phyloP scores from a whole-genome alignment of 1,139 yeast genomes.

The Starmera stellimalicola region DNA sequence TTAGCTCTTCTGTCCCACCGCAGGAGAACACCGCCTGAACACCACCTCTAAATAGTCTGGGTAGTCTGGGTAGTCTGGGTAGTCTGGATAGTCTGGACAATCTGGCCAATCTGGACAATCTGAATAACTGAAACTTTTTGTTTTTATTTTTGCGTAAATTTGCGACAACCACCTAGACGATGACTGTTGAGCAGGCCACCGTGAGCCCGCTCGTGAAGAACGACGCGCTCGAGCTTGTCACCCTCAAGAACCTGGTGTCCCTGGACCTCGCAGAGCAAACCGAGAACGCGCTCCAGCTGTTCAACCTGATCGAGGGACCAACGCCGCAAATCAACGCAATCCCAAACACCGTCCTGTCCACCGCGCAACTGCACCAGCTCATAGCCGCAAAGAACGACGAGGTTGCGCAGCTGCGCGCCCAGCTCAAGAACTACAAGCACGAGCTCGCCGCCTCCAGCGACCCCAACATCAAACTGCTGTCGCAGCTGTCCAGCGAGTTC shows the following conservation, averaged over 20 bases:
- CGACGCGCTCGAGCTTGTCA: conserved; percentile 13
- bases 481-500: conserved; percentile 12
- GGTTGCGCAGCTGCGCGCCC: conserved; percentile 3
- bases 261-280: conserved; percentile 16
- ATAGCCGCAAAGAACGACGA: conserved; percentile 4
- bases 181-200: conserved; percentile 16
- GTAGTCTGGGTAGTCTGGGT: too few species aligned
- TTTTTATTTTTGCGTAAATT: too few species aligned
- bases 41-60: too few species aligned
- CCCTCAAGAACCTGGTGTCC: conserved; percentile 18
- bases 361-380: conserved; percentile 4
- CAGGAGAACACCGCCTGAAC: too few species aligned
- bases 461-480: conserved; percentile 7
- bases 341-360: background rate
- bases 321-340: conserved; percentile 3
- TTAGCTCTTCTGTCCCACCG: conserved; percentile 54
- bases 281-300: conserved; percentile 13
- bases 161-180: too few species aligned
- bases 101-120: too few species aligned
- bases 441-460: background rate
- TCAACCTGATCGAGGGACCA: conserved; percentile 14
- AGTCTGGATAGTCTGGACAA: too few species aligned
- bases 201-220: conserved; percentile 10
- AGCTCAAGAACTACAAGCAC: conserved; percentile 7
- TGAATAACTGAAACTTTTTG: too few species aligned